These are phyloP conservation scores for Punctularia strigosozonata DNA, from an alignment of 768 basidiomycete species.

Conservation along the genomic window DNA sequence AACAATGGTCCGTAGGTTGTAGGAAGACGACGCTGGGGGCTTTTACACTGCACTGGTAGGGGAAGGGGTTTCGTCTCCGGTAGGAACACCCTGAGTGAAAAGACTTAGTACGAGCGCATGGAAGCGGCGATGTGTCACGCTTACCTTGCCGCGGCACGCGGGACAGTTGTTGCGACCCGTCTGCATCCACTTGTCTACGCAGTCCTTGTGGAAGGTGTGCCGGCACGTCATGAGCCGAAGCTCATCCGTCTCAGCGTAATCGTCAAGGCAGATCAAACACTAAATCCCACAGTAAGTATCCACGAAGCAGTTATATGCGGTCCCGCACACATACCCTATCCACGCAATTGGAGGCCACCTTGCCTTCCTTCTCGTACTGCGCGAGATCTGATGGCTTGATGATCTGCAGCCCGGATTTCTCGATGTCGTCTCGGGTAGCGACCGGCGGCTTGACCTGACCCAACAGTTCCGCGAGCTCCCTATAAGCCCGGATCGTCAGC, in stretches of 20 bases:
- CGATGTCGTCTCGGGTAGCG: constrained; percentile 74
- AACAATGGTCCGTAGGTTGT: no score
- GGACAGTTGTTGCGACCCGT: constrained; percentile 86
- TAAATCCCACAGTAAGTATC: constrained; percentile 14
- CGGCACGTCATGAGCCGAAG: constrained; percentile 72
- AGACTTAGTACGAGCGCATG: no score
- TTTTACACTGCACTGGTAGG: no score
- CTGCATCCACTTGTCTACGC: constrained; percentile 84
- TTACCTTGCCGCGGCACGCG: constrained; percentile 71
- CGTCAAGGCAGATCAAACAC: constrained; percentile 83
- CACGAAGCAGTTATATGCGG: background rate
- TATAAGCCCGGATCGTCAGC: constrained; percentile 13
- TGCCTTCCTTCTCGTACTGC: constrained; percentile 47
- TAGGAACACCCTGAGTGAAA: no score
- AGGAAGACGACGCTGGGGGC: no score
- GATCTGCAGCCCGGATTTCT: constrained; percentile 68
- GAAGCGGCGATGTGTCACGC: no score
- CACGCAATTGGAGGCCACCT: constrained; percentile 63
- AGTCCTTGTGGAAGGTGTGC: constrained; percentile 83
- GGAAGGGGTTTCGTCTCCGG: no score
- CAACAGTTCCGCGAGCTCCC: constrained; percentile 75
- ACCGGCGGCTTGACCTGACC: constrained; percentile 79
- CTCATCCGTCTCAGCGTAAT: constrained; percentile 70
- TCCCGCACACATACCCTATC: constrained; percentile 56
- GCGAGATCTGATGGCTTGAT: constrained; percentile 35